Conservation (phyloP, 345 rosid genomes). For the Trapa incisa region DNA sequence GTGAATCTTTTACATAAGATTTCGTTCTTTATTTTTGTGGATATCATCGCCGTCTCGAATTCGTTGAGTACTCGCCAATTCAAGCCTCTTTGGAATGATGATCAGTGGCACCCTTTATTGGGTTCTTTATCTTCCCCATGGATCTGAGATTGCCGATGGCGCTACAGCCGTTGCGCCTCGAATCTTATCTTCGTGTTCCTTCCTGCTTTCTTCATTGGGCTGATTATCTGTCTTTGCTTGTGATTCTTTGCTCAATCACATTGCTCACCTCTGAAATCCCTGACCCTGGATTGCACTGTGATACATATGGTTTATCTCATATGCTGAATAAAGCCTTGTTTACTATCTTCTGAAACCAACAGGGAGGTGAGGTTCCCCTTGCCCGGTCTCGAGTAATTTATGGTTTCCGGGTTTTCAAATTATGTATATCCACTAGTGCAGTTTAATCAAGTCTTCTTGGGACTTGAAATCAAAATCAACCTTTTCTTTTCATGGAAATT, state of each 20-base stretch:
- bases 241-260: constrained; percentile 7
- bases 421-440: neutral
- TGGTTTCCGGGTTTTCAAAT: neutral
- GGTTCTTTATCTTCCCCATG: neutral
- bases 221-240: constrained; percentile 7
- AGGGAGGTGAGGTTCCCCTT: neutral
- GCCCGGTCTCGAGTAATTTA: neutral
- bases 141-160: constrained; percentile 2
- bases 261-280: neutral
- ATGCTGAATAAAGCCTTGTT: neutral
- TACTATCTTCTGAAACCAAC: neutral
- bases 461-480: neutral
- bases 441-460: neutral
- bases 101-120: neutral
- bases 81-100: too few relatives aligned
- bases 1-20: neutral
- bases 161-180: neutral
- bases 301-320: neutral
- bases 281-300: neutral
- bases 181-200: constrained; percentile 2
- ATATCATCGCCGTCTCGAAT: neutral
- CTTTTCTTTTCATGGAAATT: neutral
- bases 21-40: neutral
- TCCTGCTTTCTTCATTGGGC: neutral
- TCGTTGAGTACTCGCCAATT: too few relatives aligned